Conservation (phyloP, 306 rosid species). For the Sechiopsis laciniata region DNA sequence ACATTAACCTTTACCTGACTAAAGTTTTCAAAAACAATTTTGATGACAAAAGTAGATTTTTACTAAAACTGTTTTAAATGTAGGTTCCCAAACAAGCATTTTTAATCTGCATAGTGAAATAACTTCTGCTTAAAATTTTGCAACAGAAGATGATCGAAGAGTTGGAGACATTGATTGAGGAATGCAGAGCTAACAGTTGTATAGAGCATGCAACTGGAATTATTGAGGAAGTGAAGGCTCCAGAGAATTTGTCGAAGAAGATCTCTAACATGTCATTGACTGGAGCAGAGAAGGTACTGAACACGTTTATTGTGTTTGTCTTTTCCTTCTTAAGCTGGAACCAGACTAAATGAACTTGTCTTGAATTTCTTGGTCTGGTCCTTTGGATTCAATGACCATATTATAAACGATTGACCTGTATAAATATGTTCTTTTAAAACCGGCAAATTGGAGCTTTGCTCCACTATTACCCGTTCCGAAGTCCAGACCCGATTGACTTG, state of each 20-base stretch:
- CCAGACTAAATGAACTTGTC: not conserved
- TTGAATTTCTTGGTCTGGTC: constrained; percentile 3
- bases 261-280: constrained; percentile 36
- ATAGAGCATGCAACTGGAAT: constrained; percentile 52
- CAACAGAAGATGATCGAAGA: constrained; percentile 36
- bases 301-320: not conserved
- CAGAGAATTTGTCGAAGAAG: constrained; percentile 45
- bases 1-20: not conserved
- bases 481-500: too few relatives aligned
- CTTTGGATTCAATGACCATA: not conserved
- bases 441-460: too few relatives aligned
- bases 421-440: not conserved
- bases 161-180: constrained; percentile 41
- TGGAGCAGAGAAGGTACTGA: constrained; percentile 40
- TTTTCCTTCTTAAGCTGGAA: not conserved
- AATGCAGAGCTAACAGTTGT: constrained; percentile 50
- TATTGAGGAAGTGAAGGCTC: constrained; percentile 51
- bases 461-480: too few relatives aligned
- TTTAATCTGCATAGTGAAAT: not conserved
- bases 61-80: not conserved
- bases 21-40: not conserved
- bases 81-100: not conserved
- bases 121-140: constrained; percentile 1
- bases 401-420: not conserved
- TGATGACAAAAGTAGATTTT: not conserved